phyloP scores from a whole-genome alignment of 345 rosid species.

The Corymbia maculata region DNA sequence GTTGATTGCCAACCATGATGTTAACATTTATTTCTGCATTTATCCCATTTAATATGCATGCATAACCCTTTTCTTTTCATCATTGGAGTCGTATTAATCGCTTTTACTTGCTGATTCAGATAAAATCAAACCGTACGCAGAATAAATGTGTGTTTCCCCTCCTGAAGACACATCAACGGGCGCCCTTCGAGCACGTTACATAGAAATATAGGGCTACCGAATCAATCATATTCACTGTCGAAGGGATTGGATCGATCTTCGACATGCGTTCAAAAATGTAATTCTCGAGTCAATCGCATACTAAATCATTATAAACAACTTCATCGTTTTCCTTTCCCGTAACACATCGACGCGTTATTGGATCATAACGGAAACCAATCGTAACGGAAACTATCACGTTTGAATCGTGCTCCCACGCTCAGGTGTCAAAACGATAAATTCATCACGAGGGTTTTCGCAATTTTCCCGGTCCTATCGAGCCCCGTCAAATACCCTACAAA shows the following conservation, averaged over 20 bases:
- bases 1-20: neutral
- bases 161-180: fast-evolving
- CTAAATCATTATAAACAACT: neutral
- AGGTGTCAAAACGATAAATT: neutral
- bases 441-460: neutral
- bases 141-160: neutral
- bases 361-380: neutral
- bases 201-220: neutral
- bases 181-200: neutral
- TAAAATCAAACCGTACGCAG: neutral
- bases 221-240: neutral
- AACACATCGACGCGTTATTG: fast-evolving
- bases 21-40: neutral
- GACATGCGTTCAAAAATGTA: too few relatives aligned
- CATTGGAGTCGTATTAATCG: neutral
- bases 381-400: fast-evolving
- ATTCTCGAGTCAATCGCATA: neutral
- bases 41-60: neutral
- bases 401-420: fast-evolving
- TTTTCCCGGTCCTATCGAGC: neutral
- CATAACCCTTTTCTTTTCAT: neutral
- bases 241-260: neutral
- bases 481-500: neutral
- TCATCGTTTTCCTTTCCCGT: neutral
- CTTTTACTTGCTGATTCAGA: neutral